phyloP scores from a whole-genome alignment of 2,329 filamentous ascomycete species.

The Penicillium palitans region DNA sequence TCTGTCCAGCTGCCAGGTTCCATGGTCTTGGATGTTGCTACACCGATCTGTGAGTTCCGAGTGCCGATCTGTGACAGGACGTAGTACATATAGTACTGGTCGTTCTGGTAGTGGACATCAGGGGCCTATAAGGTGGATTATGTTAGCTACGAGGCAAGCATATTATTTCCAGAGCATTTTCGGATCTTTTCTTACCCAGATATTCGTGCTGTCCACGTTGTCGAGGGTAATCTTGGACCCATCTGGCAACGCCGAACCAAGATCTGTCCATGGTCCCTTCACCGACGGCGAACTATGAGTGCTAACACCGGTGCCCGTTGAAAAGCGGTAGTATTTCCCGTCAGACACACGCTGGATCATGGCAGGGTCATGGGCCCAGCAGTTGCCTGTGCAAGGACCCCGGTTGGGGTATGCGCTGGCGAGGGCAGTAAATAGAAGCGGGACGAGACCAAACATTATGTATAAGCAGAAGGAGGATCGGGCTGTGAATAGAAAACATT shows the following conservation, averaged over 20 bases:
- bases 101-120: constrained; percentile 59
- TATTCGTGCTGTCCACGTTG: constrained; percentile 42
- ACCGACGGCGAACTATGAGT: constrained; percentile 50
- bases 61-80: constrained; percentile 61
- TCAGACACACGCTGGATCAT: constrained; percentile 51
- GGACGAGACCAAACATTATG: constrained; percentile 27
- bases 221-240: constrained; percentile 47
- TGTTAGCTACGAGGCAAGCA: background rate
- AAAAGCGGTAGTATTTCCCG: constrained; percentile 56
- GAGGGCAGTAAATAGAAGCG: constrained; percentile 24
- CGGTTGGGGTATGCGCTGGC: constrained; percentile 33
- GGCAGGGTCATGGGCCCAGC: constrained; percentile 51
- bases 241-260: constrained; percentile 47
- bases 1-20: constrained; percentile 39
- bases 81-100: constrained; percentile 66
- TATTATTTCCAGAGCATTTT: background rate
- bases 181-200: constrained; percentile 46
- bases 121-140: constrained; percentile 55
- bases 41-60: constrained; percentile 62
- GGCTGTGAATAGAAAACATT: background rate
- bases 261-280: constrained; percentile 52
- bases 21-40: constrained; percentile 52
- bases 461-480: background rate
- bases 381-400: constrained; percentile 35
- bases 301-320: constrained; percentile 52